These are phyloP conservation scores for Colletotrichum tropicicola DNA, from an alignment of 2,329 filamentous ascomycete genomes.

Conservation along the genomic window DNA sequence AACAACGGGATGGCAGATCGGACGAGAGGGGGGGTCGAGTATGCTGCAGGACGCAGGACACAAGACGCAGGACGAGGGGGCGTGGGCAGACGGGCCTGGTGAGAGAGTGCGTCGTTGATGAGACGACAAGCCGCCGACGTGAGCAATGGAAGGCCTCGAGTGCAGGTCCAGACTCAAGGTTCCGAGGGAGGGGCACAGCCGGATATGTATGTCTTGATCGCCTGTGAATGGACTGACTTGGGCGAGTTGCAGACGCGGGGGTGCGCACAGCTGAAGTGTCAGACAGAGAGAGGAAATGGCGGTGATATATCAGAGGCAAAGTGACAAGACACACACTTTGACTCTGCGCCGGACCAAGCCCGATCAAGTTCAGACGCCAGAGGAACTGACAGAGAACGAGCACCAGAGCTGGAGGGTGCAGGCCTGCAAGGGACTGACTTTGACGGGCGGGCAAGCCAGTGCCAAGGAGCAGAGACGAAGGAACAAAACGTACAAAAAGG, in stretches of 20 bases:
- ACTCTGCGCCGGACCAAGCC: constrained; percentile 8
- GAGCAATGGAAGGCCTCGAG: background rate
- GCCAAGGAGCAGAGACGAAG: background rate
- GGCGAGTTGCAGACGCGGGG: background rate
- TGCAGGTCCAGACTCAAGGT: background rate
- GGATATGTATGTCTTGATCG: constrained; percentile 25
- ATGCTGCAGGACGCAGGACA: background rate
- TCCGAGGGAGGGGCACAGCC: background rate
- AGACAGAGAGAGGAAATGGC: constrained; percentile 1
- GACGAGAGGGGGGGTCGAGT: constrained; percentile 1
- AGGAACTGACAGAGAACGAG: background rate
- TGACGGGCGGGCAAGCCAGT: no score
- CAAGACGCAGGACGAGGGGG: background rate
- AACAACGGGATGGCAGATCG: background rate
- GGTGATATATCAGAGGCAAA: constrained; percentile 11
- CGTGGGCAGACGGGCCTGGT: background rate
- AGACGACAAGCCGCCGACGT: constrained; percentile 28
- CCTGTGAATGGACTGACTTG: background rate
- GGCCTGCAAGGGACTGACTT: background rate
- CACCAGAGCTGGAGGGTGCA: background rate
- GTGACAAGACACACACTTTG: background rate
- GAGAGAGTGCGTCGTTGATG: constrained; percentile 14
- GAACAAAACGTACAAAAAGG: background rate
- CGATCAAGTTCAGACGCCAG: constrained; percentile 10
- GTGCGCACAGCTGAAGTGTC: background rate